Conservation (phyloP, 306 rosid species). For the Comarum palustre region DNA sequence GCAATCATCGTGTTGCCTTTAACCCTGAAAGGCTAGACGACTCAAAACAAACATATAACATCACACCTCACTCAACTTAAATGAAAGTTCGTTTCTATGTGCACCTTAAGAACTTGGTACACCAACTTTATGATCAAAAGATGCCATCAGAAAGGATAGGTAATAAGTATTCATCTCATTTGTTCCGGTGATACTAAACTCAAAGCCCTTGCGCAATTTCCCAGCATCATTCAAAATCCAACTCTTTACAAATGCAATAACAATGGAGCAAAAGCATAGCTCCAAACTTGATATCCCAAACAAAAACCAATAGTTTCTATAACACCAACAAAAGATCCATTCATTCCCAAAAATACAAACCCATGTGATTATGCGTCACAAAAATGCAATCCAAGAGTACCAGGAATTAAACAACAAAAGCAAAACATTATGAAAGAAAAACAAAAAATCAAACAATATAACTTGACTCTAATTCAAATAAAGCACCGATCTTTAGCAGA, state of each 20-base stretch:
- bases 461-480: neutral
- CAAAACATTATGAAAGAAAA: neutral
- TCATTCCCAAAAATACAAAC: neutral
- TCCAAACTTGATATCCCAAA: constrained; percentile 8
- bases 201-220: constrained; percentile 60
- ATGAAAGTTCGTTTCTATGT: neutral
- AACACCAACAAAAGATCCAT: neutral
- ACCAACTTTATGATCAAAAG: neutral
- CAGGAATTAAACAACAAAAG: neutral
- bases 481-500: neutral
- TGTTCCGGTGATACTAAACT: constrained; percentile 32
- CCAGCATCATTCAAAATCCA: constrained; percentile 39
- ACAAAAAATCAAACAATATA: constrained; percentile 7
- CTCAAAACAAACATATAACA: neutral
- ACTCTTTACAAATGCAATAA: neutral
- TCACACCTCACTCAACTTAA: neutral
- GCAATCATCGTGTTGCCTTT: neutral
- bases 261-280: constrained; percentile 3
- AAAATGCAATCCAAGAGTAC: neutral
- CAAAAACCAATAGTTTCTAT: neutral
- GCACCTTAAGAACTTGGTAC: neutral
- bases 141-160: constrained; percentile 52
- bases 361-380: neutral
- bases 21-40: neutral
- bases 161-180: constrained; percentile 31